These are phyloP conservation scores for Ogataea saltuana DNA, from an alignment of 805 yeast species.

Conservation along the genomic window DNA sequence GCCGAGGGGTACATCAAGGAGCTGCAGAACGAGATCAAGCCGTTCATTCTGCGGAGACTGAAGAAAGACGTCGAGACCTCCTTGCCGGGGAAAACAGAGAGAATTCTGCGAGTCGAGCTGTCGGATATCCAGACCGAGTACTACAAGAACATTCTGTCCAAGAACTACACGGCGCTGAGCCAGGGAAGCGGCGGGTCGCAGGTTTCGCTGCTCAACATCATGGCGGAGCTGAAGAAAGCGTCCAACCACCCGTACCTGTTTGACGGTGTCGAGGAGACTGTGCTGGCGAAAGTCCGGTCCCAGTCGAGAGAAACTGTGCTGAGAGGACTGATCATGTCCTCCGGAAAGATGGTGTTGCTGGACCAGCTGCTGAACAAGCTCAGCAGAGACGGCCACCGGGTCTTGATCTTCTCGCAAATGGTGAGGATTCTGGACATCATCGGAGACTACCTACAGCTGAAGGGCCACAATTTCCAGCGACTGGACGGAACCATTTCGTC, in stretches of 20 bases:
- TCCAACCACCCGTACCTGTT: slow-evolving; percentile 96
- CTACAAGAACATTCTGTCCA: slow-evolving; percentile 89
- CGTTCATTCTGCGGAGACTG: slow-evolving; percentile 87
- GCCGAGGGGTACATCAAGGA: slow-evolving; percentile 89
- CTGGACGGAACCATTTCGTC: slow-evolving; percentile 97
- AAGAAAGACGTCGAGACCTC: slow-evolving; percentile 98
- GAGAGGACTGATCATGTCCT: slow-evolving; percentile 93
- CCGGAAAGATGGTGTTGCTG: slow-evolving; percentile 95
- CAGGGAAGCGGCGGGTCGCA: slow-evolving; percentile 81
- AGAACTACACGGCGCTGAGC: slow-evolving; percentile 87
- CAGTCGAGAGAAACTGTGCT: slow-evolving; percentile 74
- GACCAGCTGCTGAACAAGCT: slow-evolving; percentile 86
- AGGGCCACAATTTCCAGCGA: slow-evolving; percentile 87
- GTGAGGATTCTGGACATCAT: slow-evolving; percentile 92
- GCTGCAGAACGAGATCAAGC: slow-evolving; percentile 81
- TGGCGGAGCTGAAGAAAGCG: slow-evolving; percentile 96
- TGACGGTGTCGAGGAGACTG: slow-evolving; percentile 87
- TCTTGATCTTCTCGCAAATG: slow-evolving; percentile 94
- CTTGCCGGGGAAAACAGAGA: slow-evolving; percentile 91
- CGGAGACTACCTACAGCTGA: slow-evolving; percentile 87
- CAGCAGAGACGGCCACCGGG: slow-evolving; percentile 93
- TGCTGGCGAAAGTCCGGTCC: slow-evolving; percentile 61
- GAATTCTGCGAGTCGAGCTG: slow-evolving; percentile 91
- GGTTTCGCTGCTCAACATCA: slow-evolving; percentile 82
- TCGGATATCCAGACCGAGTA: slow-evolving; percentile 95